phyloP scores from a whole-genome alignment of 192 early-diverging fungal species.

The Neocallimastix lanati region DNA sequence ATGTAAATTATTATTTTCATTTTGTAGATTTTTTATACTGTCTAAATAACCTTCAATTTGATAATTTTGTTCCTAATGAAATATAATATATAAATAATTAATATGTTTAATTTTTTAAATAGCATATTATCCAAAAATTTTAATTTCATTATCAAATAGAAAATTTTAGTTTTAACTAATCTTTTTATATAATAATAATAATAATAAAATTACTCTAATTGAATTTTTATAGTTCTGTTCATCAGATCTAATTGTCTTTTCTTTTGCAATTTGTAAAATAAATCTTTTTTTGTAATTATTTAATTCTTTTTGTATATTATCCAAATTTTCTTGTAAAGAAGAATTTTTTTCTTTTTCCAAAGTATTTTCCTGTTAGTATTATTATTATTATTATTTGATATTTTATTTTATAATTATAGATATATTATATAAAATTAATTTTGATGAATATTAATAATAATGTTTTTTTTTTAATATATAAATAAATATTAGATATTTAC shows the following conservation, averaged over 20 bases:
- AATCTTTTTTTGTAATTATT: neutral
- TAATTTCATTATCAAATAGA: too few species aligned
- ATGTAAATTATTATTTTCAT: slow-evolving; percentile 14
- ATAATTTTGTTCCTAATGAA: slow-evolving; percentile 22
- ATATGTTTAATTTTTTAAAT: too few species aligned
- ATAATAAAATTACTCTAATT: neutral
- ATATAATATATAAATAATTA: neutral
- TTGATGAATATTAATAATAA: too few species aligned
- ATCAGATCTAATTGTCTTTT: neutral
- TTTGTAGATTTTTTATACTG: slow-evolving; percentile 20
- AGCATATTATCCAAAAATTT: too few species aligned
- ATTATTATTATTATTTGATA: too few species aligned
- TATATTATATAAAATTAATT: too few species aligned
- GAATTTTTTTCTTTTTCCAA: neutral
- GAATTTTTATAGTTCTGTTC: neutral
- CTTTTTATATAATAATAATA: too few species aligned
- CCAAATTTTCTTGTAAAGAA: neutral
- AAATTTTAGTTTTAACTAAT: too few species aligned
- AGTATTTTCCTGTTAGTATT: neutral
- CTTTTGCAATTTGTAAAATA: neutral
- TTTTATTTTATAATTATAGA: too few species aligned
- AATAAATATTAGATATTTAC: too few species aligned
- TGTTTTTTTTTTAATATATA: too few species aligned
- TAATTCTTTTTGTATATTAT: neutral
- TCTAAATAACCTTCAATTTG: slow-evolving; percentile 21